Evolutionary conservation across 371 early-diverging fungal genomes (phyloP).

Genomic region (Rhizopus delemar): DNA sequence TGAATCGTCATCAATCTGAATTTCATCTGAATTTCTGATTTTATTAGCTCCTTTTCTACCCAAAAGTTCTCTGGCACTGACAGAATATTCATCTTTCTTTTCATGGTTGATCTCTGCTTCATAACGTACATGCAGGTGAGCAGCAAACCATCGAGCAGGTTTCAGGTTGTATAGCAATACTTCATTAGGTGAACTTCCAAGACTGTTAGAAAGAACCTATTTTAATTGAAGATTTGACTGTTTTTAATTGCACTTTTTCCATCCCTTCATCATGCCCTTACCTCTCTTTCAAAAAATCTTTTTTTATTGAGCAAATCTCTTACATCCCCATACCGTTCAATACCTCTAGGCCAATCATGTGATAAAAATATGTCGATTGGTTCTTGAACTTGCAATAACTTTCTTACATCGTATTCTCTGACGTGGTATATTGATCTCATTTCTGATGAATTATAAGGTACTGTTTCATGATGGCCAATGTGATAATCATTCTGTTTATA

Average conservation of each 20-base stretch:
- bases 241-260: neutral
- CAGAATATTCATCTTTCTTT: conserved; percentile 17
- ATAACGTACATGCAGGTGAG: conserved; percentile 92
- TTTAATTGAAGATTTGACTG: neutral
- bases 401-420: conserved; percentile 78
- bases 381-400: conserved; percentile 64
- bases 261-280: conserved; percentile 20
- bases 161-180: conserved; percentile 68
- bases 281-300: conserved; percentile 73
- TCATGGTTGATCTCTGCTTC: conserved; percentile 69
- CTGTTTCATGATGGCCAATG: conserved; percentile 75
- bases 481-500: conserved; percentile 76
- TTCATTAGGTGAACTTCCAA: conserved; percentile 78
- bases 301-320: conserved; percentile 64
- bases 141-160: conserved; percentile 92
- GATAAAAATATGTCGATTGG: conserved; percentile 88
- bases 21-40: neutral
- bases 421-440: conserved; percentile 82
- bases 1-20: conserved; percentile 40
- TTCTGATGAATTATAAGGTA: conserved; percentile 67
- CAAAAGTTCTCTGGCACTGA: conserved; percentile 3
- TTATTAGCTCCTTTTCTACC: neutral
- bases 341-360: conserved; percentile 96
- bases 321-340: conserved; percentile 80
- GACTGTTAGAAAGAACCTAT: conserved; percentile 62